Evolutionary conservation across 805 yeast genomes (phyloP).

Genomic region (Metschnikowia continentalis): DNA sequence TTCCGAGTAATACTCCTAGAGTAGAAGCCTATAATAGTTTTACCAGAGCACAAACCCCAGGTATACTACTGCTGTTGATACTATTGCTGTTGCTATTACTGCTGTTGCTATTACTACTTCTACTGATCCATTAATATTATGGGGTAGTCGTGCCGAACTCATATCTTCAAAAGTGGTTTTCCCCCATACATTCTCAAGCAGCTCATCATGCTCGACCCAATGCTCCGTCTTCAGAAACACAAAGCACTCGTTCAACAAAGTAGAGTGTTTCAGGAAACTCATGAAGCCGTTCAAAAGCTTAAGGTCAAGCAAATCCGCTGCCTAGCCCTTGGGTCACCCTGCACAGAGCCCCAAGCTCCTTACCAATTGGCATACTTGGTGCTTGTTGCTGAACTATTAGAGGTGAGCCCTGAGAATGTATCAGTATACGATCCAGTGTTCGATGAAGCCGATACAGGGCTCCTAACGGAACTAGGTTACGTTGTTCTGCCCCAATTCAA

Average conservation of each 20-base stretch:
- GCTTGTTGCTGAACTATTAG: conserved; percentile 30
- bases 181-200: too few relatives aligned
- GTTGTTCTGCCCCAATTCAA: conserved; percentile 9
- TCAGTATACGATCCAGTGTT: conserved; percentile 68
- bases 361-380: conserved; percentile 61
- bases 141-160: not conserved
- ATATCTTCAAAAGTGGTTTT: not conserved
- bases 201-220: not conserved
- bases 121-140: too few relatives aligned
- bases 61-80: too few relatives aligned
- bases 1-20: too few relatives aligned
- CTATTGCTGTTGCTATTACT: too few relatives aligned
- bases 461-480: conserved; percentile 16
- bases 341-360: conserved; percentile 53
- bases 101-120: too few relatives aligned
- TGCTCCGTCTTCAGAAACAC: conserved; percentile 1
- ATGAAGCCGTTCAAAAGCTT: not conserved
- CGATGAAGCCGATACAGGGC: conserved; percentile 39
- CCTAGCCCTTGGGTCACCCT: conserved; percentile 67
- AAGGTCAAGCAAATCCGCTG: conserved; percentile 47
- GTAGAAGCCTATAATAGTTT: too few relatives aligned
- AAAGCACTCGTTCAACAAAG: not conserved
- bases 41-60: too few relatives aligned
- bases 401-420: conserved; percentile 19
- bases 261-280: not conserved